These are phyloP conservation scores for Linnemannia elongata DNA, from an alignment of 192 early-diverging fungal genomes.

Conservation along the genomic window DNA sequence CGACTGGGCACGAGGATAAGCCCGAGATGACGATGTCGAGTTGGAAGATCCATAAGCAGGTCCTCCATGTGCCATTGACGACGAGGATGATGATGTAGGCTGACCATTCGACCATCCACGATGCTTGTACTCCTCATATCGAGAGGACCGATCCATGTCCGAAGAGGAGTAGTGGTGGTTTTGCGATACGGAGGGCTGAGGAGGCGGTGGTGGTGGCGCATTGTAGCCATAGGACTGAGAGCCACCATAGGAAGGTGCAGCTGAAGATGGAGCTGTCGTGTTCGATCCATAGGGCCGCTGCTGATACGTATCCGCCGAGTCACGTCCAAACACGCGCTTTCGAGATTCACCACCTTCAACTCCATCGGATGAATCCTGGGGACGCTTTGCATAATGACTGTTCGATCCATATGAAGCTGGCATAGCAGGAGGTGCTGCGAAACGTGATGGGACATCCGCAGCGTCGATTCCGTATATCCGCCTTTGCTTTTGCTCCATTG, in stretches of 20 bases:
- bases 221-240: constrained; percentile 32
- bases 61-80: constrained; percentile 12
- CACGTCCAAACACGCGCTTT: constrained; percentile 17
- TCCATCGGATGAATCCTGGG: constrained; percentile 25
- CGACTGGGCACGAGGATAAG: constrained; percentile 41
- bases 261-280: background rate
- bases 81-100: background rate
- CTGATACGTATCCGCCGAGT: constrained; percentile 8
- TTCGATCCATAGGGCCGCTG: constrained; percentile 16
- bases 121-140: constrained; percentile 41
- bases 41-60: background rate
- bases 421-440: constrained; percentile 30
- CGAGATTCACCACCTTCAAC: constrained; percentile 21
- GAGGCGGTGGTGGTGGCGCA: constrained; percentile 16
- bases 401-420: constrained; percentile 33
- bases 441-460: constrained; percentile 26
- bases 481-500: constrained; percentile 17
- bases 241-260: constrained; percentile 18
- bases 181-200: constrained; percentile 12
- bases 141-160: background rate
- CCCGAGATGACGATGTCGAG: constrained; percentile 13
- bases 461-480: constrained; percentile 53
- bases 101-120: constrained; percentile 21
- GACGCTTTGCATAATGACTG: constrained; percentile 33
- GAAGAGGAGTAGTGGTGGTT: constrained; percentile 18